phyloP scores from a whole-genome alignment of 179 eudicot genomes.

The Drosera spatulata region DNA sequence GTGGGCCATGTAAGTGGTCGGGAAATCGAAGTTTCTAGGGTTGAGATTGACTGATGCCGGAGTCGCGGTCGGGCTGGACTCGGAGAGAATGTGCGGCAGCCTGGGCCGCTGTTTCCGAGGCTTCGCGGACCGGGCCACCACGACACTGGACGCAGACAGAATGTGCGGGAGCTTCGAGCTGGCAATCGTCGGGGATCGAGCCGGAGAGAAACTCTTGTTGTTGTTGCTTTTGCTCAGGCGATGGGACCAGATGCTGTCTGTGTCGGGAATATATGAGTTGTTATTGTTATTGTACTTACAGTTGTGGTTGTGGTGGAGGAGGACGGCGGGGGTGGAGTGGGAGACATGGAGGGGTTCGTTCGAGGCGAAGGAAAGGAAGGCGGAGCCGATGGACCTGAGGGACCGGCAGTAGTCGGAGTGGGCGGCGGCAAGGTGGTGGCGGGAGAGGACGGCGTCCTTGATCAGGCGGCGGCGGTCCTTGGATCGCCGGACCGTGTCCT shows the following conservation, averaged over 20 bases:
- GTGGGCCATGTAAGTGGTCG: slow-evolving; percentile 34
- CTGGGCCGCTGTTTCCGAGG: slow-evolving; percentile 20
- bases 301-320: slow-evolving; percentile 30
- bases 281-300: slow-evolving; percentile 12
- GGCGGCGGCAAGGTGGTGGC: slow-evolving; percentile 95
- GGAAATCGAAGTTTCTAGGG: slow-evolving; percentile 12
- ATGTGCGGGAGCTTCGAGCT: slow-evolving; percentile 25
- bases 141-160: slow-evolving; percentile 11
- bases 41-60: slow-evolving; percentile 16
- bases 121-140: not conserved
- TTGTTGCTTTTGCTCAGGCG: slow-evolving; percentile 8
- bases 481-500: slow-evolving; percentile 90
- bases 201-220: slow-evolving; percentile 7
- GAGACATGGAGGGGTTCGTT: slow-evolving; percentile 71
- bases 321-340: slow-evolving; percentile 66
- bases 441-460: slow-evolving; percentile 78
- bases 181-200: slow-evolving; percentile 16
- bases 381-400: slow-evolving; percentile 61
- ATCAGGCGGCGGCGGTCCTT: slow-evolving; percentile 86
- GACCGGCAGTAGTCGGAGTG: slow-evolving; percentile 89
- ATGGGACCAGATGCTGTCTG: slow-evolving; percentile 8
- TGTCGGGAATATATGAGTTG: slow-evolving; percentile 16
- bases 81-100: slow-evolving; percentile 76
- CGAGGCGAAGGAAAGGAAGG: slow-evolving; percentile 60
- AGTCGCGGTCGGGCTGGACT: slow-evolving; percentile 43